Conservation (phyloP, 192 early-diverging fungal genomes). For the Backusella tuberculispora region DNA sequence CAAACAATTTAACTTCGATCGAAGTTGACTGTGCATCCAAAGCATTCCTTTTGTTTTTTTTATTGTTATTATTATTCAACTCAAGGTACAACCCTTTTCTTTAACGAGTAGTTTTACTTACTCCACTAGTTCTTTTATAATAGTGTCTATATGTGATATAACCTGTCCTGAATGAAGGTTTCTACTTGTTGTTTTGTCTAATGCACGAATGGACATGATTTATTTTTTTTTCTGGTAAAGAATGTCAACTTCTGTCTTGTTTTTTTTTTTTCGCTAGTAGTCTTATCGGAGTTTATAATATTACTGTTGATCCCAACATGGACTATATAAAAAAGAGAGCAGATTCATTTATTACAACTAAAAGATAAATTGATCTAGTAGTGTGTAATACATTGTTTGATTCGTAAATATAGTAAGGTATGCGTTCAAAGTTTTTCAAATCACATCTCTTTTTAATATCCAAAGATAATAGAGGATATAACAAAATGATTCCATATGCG, state of each 20-base stretch:
- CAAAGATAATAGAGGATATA: too few species aligned
- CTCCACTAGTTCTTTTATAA: slow-evolving; percentile 49
- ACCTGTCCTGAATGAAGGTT: slow-evolving; percentile 46
- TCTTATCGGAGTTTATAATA: too few species aligned
- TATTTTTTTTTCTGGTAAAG: background rate
- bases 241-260: background rate
- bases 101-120: slow-evolving; percentile 18
- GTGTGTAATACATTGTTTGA: too few species aligned
- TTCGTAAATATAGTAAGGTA: too few species aligned
- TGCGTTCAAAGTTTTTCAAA: too few species aligned
- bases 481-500: too few species aligned
- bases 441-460: too few species aligned
- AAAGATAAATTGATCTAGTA: too few species aligned
- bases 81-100: background rate
- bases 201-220: slow-evolving; percentile 1
- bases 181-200: slow-evolving; percentile 37
- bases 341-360: too few species aligned
- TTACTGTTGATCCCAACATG: too few species aligned
- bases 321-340: too few species aligned
- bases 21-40: slow-evolving; percentile 43
- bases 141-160: slow-evolving; percentile 36
- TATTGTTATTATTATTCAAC: background rate
- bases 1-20: slow-evolving; percentile 42
- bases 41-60: slow-evolving; percentile 39
- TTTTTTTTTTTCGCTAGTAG: background rate